These are phyloP conservation scores for Zygoascus bituminiphila DNA, from an alignment of 805 yeast genomes.

Conservation along the genomic window DNA sequence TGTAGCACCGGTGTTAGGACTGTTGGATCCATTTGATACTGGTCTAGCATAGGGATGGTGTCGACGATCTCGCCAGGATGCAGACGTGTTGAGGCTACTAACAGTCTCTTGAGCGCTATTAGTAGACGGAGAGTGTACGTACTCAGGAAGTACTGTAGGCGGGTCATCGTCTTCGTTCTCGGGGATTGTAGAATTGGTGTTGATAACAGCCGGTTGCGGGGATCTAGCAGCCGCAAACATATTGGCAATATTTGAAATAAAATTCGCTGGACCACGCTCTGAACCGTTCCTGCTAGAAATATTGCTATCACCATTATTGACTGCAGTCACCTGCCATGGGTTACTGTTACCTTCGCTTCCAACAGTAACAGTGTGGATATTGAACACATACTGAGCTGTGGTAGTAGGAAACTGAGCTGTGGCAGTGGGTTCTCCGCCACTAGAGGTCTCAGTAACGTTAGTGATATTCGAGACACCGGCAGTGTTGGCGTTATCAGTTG, in stretches of 20 bases:
- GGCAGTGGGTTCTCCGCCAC: neutral
- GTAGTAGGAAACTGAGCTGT: neutral
- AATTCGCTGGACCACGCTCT: neutral
- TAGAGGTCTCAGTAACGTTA: no score
- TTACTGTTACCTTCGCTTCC: neutral
- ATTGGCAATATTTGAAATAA: neutral
- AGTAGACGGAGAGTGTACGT: neutral
- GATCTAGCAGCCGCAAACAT: neutral
- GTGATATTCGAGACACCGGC: no score
- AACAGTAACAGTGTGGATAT: neutral
- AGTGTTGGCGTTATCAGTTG: no score
- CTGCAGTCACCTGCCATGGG: neutral
- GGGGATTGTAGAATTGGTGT: neutral
- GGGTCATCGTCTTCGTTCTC: neutral
- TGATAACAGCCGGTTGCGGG: neutral
- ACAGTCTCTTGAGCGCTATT: neutral
- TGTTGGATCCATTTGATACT: slow-evolving; percentile 3
- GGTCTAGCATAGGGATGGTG: slow-evolving; percentile 18
- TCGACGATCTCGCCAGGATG: slow-evolving; percentile 7
- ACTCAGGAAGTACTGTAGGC: neutral
- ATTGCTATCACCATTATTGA: neutral
- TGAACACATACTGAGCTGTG: neutral
- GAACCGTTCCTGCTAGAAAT: neutral
- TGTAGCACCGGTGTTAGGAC: neutral
- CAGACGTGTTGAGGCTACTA: neutral